phyloP scores from a whole-genome alignment of 2,329 filamentous ascomycete species.

The Phoma sp. region DNA sequence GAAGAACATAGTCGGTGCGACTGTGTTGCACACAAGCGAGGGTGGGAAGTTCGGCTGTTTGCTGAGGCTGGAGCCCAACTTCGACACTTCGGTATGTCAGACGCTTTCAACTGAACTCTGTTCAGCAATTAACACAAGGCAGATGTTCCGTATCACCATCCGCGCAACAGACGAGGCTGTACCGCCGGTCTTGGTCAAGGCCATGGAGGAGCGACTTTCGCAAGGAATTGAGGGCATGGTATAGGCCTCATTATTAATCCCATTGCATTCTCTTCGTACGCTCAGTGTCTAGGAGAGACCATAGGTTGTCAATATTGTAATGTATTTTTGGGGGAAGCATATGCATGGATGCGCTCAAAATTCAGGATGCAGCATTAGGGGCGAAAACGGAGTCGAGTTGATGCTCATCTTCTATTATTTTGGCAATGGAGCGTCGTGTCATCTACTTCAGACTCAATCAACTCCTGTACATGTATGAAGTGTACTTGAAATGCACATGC shows the following conservation, averaged over 20 bases:
- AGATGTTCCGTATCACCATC: conserved; percentile 97
- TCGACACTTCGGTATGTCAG: conserved; percentile 78
- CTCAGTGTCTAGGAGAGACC: not conserved
- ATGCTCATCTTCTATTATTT: conserved; percentile 1
- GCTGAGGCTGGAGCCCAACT: conserved; percentile 92
- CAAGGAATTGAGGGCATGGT: conserved; percentile 53
- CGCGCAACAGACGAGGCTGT: conserved; percentile 92
- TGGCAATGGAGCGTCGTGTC: not conserved
- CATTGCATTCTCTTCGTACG: conserved; percentile 7
- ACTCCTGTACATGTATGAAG: too few relatives aligned
- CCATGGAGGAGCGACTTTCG: conserved; percentile 84
- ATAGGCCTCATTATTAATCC: conserved; percentile 14
- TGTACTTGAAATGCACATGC: not conserved
- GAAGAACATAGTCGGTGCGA: conserved; percentile 92
- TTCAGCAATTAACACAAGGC: conserved; percentile 24
- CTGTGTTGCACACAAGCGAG: conserved; percentile 80
- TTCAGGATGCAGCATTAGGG: conserved; percentile 2
- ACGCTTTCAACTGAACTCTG: not conserved
- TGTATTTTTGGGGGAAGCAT: conserved; percentile 18
- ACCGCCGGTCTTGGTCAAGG: conserved; percentile 76
- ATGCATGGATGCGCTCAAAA: conserved; percentile 13
- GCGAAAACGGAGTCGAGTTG: conserved; percentile 2
- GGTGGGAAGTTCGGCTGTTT: conserved; percentile 94
- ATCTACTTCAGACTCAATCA: not conserved
- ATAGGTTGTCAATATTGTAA: conserved; percentile 19